phyloP scores from a whole-genome alignment of 1,284 basidiomycete species.

The Cerrena zonata region DNA sequence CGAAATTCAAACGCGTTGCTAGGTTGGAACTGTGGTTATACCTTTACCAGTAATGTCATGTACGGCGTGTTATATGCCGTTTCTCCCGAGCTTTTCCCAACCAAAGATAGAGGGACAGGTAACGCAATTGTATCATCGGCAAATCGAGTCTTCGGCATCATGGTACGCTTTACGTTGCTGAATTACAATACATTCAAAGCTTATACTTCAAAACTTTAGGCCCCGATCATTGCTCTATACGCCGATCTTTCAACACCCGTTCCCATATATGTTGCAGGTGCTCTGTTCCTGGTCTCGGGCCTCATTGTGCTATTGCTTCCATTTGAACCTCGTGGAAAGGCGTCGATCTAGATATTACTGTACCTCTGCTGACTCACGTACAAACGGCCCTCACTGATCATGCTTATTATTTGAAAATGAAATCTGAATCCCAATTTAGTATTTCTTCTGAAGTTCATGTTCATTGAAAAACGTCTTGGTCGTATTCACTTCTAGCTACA shows the following conservation, averaged over 20 bases:
- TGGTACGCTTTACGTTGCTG: constrained; percentile 31
- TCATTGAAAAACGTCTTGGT: too few species aligned
- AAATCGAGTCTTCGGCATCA: constrained; percentile 59
- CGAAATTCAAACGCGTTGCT: constrained; percentile 56
- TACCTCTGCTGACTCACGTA: too few species aligned
- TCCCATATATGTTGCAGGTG: constrained; percentile 69
- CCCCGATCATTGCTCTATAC: constrained; percentile 63
- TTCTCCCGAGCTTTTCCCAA: constrained; percentile 66
- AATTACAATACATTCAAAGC: background rate
- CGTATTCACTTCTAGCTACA: too few species aligned
- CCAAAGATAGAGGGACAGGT: constrained; percentile 67
- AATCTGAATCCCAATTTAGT: too few species aligned
- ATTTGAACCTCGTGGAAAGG: constrained; percentile 64
- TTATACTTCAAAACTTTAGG: constrained; percentile 29
- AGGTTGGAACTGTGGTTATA: constrained; percentile 65
- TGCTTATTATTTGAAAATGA: too few species aligned
- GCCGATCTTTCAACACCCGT: constrained; percentile 54
- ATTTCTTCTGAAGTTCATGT: too few species aligned
- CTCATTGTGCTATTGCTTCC: constrained; percentile 63
- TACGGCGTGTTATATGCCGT: constrained; percentile 68
- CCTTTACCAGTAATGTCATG: constrained; percentile 63
- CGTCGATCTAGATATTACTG: constrained; percentile 39
- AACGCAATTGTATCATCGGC: constrained; percentile 60
- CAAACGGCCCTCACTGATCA: too few species aligned
- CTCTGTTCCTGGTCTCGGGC: constrained; percentile 57